Conservation (phyloP, 2,329 filamentous ascomycete genomes). For the Knufia petricola region DNA sequence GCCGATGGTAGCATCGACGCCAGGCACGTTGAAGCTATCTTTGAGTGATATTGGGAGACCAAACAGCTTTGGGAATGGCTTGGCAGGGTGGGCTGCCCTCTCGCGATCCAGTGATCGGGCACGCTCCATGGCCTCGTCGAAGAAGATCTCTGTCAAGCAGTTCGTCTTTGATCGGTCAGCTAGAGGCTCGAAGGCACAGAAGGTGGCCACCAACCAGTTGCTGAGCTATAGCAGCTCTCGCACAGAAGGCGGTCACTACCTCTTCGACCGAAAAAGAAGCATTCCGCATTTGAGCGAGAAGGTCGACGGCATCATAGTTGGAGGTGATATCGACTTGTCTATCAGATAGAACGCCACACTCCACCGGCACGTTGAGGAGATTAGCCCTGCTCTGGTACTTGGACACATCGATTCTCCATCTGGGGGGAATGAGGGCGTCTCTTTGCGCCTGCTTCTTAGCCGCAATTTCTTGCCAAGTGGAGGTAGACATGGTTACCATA, state of each 20-base stretch:
- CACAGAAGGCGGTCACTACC: conserved; percentile 37
- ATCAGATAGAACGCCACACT: conserved; percentile 35
- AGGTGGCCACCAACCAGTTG: conserved; percentile 41
- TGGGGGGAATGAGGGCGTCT: conserved; percentile 19
- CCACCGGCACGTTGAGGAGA: conserved; percentile 29
- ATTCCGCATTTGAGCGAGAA: conserved; percentile 22
- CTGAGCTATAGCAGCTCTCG: conserved; percentile 32
- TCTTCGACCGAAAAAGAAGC: conserved; percentile 13
- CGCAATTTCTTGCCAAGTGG: conserved; percentile 8
- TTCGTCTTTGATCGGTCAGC: conserved; percentile 14
- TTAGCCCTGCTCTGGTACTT: conserved; percentile 13
- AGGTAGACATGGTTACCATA: neutral
- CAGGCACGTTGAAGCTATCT: conserved; percentile 25
- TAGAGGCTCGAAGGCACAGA: conserved; percentile 12
- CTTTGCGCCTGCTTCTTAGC: conserved; percentile 13
- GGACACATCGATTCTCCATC: conserved; percentile 23
- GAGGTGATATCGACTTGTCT: conserved; percentile 41
- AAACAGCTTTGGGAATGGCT: conserved; percentile 15
- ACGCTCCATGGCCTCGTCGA: conserved; percentile 38
- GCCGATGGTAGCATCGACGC: conserved; percentile 26
- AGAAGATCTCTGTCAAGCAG: conserved; percentile 37
- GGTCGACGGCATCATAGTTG: conserved; percentile 34
- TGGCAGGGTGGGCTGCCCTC: conserved; percentile 45
- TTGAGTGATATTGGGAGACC: conserved; percentile 17
- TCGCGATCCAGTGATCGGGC: conserved; percentile 57